phyloP scores from a whole-genome alignment of 495 filamentous ascomycete species.

The Penicillium lividum region DNA sequence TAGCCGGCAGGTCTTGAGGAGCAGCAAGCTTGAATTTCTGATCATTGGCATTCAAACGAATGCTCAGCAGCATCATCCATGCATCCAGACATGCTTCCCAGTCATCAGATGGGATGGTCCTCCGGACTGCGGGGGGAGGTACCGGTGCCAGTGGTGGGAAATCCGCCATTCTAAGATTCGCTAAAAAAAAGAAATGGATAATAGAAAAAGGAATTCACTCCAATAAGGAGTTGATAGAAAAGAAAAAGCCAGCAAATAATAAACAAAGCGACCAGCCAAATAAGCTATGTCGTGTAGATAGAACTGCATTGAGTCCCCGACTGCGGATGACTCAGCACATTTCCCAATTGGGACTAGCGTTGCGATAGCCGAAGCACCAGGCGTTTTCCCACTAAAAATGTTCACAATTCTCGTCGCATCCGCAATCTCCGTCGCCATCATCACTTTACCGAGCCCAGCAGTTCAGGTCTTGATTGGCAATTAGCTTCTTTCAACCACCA shows the following conservation, averaged over 20 bases:
- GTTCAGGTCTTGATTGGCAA: constrained; percentile 63
- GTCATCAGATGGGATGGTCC: constrained; percentile 64
- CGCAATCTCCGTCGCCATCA: constrained; percentile 54
- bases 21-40: constrained; percentile 52
- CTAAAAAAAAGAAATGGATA: background rate
- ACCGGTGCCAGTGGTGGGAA: constrained; percentile 75
- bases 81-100: constrained; percentile 79
- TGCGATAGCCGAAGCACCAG: constrained; percentile 47
- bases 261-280: constrained; percentile 10
- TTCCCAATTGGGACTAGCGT: constrained; percentile 32
- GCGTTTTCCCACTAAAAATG: constrained; percentile 39
- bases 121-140: constrained; percentile 66
- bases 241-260: background rate
- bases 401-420: constrained; percentile 34
- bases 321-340: constrained; percentile 6
- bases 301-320: constrained; percentile 23
- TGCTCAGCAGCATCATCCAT: constrained; percentile 66
- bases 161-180: constrained; percentile 35
- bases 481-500: constrained; percentile 29
- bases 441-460: constrained; percentile 78
- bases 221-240: background rate
- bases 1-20: constrained; percentile 54
- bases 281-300: constrained; percentile 6
- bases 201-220: background rate
- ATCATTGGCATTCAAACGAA: constrained; percentile 60